Conservation (phyloP, 1,139 yeast species). For the Candida neerlandica region DNA sequence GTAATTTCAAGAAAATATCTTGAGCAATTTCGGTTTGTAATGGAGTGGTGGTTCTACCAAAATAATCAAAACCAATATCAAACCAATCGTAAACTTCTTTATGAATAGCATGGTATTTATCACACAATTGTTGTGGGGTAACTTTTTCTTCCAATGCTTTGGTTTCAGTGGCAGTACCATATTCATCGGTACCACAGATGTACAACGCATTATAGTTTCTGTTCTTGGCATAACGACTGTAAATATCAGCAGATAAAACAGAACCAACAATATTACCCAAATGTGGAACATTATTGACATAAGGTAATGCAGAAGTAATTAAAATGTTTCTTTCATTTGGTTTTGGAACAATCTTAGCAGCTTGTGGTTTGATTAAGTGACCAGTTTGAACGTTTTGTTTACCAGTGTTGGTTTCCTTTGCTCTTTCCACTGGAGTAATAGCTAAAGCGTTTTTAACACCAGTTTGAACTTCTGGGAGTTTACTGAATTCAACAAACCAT, state of each 20-base stretch:
- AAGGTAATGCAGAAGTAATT: slow-evolving; percentile 95
- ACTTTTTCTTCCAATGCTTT: slow-evolving; percentile 94
- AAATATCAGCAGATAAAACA: slow-evolving; percentile 92
- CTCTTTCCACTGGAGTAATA: slow-evolving; percentile 46
- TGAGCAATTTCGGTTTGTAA: slow-evolving; percentile 95
- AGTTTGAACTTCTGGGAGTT: slow-evolving; percentile 34
- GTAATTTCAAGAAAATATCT: slow-evolving; percentile 76
- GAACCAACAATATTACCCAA: slow-evolving; percentile 96
- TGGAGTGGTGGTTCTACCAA: slow-evolving; percentile 94
- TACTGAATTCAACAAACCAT: slow-evolving; percentile 50
- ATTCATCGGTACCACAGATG: slow-evolving; percentile 97
- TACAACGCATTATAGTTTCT: slow-evolving; percentile 85
- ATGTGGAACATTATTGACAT: slow-evolving; percentile 97
- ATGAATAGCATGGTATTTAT: slow-evolving; percentile 85
- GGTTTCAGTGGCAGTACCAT: slow-evolving; percentile 99
- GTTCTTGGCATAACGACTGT: slow-evolving; percentile 84
- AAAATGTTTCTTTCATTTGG: slow-evolving; percentile 75
- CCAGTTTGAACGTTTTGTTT: slow-evolving; percentile 48
- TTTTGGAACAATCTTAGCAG: slow-evolving; percentile 53
- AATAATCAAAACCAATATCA: slow-evolving; percentile 89
- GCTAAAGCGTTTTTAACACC: slow-evolving; percentile 43
- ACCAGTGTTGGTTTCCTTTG: slow-evolving; percentile 60
- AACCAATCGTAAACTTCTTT: slow-evolving; percentile 95
- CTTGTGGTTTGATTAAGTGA: slow-evolving; percentile 39
- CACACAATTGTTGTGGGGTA: slow-evolving; percentile 85